Percentiles rank a stretch among this genome's conserved stretches.
Evolutionary conservation across 371 early-diverging fungal genomes (phyloP).

Genomic region (Umbelopsis sp.): DNA sequence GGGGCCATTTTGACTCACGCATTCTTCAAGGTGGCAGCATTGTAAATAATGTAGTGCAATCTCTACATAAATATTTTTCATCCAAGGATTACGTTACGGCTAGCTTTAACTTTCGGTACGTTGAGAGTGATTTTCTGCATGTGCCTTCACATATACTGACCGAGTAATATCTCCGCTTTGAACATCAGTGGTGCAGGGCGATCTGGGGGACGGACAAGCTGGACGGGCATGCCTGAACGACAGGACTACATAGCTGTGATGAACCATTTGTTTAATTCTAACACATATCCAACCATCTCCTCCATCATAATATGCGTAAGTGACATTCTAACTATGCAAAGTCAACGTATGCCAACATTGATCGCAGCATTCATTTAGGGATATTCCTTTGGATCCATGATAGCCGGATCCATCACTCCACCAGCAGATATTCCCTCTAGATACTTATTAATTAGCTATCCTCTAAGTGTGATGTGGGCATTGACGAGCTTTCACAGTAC

Average conservation of each 20-base stretch:
- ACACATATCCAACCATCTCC: slow-evolving; percentile 19
- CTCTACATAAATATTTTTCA: slow-evolving; percentile 36
- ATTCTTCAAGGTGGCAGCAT: slow-evolving; percentile 38
- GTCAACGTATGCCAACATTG: neutral
- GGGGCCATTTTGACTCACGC: no score
- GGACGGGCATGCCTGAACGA: slow-evolving; percentile 61
- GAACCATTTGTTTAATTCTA: slow-evolving; percentile 31
- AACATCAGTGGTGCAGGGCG: slow-evolving; percentile 51
- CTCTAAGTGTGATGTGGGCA: slow-evolving; percentile 47
- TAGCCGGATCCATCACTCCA: slow-evolving; percentile 38
- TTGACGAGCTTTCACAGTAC: slow-evolving; percentile 31
- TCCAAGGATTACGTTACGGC: slow-evolving; percentile 34
- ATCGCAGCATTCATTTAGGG: slow-evolving; percentile 29
- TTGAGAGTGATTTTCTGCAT: neutral
- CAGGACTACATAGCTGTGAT: slow-evolving; percentile 56
- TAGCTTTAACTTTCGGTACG: slow-evolving; percentile 57
- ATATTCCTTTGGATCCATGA: slow-evolving; percentile 54
- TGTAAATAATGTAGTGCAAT: slow-evolving; percentile 47
- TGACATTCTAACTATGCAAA: neutral
- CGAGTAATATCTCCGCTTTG: neutral
- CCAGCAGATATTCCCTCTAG: slow-evolving; percentile 24
- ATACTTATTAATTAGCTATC: slow-evolving; percentile 44
- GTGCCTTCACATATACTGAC: neutral
- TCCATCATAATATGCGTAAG: slow-evolving; percentile 30
- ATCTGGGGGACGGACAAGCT: slow-evolving; percentile 59